phyloP scores from a whole-genome alignment of 169 alveolate genomes.

The Plasmodium coatneyi region DNA sequence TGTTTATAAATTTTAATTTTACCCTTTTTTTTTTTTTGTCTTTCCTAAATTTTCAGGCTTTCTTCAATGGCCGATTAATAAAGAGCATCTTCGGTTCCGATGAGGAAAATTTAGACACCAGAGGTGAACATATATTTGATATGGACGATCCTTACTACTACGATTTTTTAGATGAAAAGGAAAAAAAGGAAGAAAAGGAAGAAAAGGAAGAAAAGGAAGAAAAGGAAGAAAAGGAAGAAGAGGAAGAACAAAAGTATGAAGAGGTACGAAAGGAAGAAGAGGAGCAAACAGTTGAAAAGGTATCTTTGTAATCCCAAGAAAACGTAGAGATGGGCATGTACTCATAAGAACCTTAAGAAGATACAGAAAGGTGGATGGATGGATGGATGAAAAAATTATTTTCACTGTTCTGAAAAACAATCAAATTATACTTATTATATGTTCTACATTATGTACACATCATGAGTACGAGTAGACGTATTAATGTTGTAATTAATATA shows the following conservation, averaged over 20 bases:
- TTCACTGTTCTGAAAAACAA: neutral
- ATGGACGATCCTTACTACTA: neutral
- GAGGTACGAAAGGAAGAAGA: neutral
- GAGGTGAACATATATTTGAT: neutral
- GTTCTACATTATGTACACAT: neutral
- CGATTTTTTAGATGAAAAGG: neutral
- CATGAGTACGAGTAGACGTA: neutral
- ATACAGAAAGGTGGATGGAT: neutral
- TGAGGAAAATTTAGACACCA: neutral
- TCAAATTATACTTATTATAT: neutral
- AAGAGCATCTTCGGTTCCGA: neutral
- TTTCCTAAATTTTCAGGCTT: neutral
- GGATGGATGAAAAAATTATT: neutral
- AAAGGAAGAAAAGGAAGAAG: neutral
- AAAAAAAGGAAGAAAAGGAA: neutral
- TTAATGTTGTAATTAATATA: neutral
- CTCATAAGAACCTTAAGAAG: neutral
- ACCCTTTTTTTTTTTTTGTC: neutral
- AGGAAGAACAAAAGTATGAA: neutral
- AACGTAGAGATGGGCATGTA: neutral
- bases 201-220: neutral
- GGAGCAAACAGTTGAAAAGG: neutral
- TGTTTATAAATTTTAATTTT: neutral
- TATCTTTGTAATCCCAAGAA: neutral
- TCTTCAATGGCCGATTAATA: conserved; percentile 23